Evolutionary conservation across 345 rosid species (phyloP).

Genomic region (Bretschneidera sinensis): DNA sequence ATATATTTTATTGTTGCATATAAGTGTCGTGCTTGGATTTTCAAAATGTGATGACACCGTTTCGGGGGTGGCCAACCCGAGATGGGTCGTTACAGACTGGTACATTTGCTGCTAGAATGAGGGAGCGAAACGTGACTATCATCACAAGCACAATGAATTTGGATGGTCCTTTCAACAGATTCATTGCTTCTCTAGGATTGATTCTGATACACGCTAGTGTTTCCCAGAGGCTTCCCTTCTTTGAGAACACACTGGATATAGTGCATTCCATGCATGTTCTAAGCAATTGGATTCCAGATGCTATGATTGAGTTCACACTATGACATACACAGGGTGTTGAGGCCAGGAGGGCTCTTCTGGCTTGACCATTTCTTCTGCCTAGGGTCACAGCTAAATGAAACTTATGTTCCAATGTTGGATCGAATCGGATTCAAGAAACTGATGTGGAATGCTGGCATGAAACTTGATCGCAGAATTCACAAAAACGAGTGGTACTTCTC

Average conservation of each 20-base stretch:
- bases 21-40: no score
- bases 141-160: no score
- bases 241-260: conserved; percentile 48
- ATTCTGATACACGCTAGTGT: conserved; percentile 39
- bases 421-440: no score
- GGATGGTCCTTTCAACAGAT: no score
- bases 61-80: no score
- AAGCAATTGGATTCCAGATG: conserved; percentile 46
- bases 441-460: no score
- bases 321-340: conserved; percentile 46
- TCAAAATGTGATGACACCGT: no score
- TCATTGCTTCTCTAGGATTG: conserved; percentile 47
- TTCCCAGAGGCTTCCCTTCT: conserved; percentile 51
- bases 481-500: conserved; percentile 46
- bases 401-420: no score
- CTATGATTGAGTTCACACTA: conserved; percentile 41
- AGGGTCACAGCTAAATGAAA: conserved; percentile 45
- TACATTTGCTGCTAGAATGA: conserved; percentile 57
- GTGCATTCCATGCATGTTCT: conserved; percentile 42
- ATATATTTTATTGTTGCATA: no score
- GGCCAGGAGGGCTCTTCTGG: conserved; percentile 57
- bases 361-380: conserved; percentile 50
- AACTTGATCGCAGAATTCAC: conserved; percentile 25
- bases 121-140: conserved; percentile 48
- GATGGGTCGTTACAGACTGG: no score